Base-by-base conservation (phyloP, 2,329 filamentous ascomycete genomes). In the Trichoderma brevicompactum region DNA sequence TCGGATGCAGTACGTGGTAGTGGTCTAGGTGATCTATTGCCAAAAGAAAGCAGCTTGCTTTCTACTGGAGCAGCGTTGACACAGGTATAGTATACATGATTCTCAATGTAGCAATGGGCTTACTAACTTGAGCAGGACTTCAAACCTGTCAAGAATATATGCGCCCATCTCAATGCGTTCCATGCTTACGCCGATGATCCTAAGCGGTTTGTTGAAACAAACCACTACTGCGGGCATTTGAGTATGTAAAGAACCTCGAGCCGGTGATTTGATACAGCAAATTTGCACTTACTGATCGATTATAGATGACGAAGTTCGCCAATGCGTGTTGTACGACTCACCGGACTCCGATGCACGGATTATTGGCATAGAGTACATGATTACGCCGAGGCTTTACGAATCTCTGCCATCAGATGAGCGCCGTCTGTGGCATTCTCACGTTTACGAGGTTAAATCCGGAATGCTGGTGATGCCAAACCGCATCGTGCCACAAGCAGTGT, bases 341-440 rank as follows among this genome's bases (percentile, higher is more conserved):
- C 83, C 88, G 0, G 81, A 82, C 0, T 81, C 85, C 7, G 84
- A 86, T 32, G 92, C 92, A 0, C 85, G 89, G 0, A 84, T 96
- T 17, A 92, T 96, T 67, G 92, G 92, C 8, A 84, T 96, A 71
- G 92, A 96, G 76, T 96, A 96, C 80, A 94, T 95, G 91, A 88
- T 96, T 71, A 88, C 89, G 0, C 85, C 87, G 0, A 79, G 81
- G 3, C 79, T 95, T 0, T 96, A 89, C 79, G 81, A 85, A 43
- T 86, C 84, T 0, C 85, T 96, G 0, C 83, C 86, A 1, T 52
- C 77, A 0, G 84, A 88, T 19, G 92, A 96, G 78, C 87, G 90
- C 43, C 85, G 84, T 56, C 82, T 94, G 1, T 96, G 92, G 92
- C 92, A 96, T 78, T 89, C 86, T n/a, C 85, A 88, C 67, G 83